Percentiles rank a stretch among this genome's conserved stretches.
These are phyloP conservation scores for Leishmania tropica DNA, from an alignment of 208 protist genomes.

Conservation along the genomic window DNA sequence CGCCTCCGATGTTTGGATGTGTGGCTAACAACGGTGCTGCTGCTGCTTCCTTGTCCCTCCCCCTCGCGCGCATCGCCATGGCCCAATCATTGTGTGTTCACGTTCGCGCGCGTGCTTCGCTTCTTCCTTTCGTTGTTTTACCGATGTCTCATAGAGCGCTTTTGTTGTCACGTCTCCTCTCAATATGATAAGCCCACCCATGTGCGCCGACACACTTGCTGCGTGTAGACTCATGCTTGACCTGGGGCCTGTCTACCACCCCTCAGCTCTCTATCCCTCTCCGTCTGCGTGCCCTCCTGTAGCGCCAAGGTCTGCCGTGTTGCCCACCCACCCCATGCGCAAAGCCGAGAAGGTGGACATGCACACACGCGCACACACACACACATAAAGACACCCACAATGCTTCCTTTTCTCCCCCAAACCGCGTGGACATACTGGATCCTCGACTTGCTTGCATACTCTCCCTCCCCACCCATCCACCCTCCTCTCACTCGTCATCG, in stretches of 20 bases:
- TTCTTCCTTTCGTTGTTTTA: background rate
- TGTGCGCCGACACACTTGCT: background rate
- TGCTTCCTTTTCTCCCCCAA: background rate
- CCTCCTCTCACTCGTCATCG: background rate
- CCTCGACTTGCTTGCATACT: background rate
- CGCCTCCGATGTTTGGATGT: background rate
- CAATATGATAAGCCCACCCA: background rate
- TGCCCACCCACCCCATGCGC: background rate
- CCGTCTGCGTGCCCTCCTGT: background rate
- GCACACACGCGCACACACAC: background rate
- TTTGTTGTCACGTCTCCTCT: background rate
- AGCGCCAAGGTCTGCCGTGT: background rate
- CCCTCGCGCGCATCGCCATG: background rate
- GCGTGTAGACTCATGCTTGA: background rate
- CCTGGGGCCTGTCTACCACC: background rate
- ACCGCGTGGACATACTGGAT: background rate
- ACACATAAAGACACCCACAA: background rate
- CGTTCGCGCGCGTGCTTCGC: background rate
- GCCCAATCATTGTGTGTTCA: background rate
- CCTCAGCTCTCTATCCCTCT: background rate
- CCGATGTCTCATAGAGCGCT: conserved; percentile 1
- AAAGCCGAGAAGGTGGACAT: background rate
- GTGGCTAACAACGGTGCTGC: background rate
- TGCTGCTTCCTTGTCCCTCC: background rate
- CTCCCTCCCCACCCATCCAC: background rate